phyloP scores from a whole-genome alignment of 805 yeast genomes.

The Candida broadrunensis region DNA sequence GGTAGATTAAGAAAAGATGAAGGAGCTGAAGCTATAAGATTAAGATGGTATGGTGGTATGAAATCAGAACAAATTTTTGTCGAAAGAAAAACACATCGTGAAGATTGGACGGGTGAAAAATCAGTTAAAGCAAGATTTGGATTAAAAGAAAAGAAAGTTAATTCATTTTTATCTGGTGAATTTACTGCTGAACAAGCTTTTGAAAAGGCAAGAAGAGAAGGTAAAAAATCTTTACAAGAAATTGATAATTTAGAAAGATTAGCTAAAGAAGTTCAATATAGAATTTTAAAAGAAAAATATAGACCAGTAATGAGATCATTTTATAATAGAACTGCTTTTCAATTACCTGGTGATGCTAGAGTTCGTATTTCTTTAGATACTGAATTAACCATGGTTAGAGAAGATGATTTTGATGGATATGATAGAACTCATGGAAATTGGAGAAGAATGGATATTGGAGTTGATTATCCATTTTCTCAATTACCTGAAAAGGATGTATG shows the following conservation, averaged over 20 bases:
- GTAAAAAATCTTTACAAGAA: slow-evolving; percentile 81
- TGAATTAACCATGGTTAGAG: slow-evolving; percentile 95
- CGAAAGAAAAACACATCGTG: slow-evolving; percentile 97
- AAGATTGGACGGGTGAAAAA: slow-evolving; percentile 99
- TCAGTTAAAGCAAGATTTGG: slow-evolving; percentile 98
- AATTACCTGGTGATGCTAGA: slow-evolving; percentile 98
- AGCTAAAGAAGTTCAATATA: slow-evolving; percentile 90
- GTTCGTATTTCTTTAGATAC: slow-evolving; percentile 98
- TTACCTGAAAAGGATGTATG: slow-evolving; percentile 81
- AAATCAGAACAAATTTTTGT: slow-evolving; percentile 85
- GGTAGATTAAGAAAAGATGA: slow-evolving; percentile 95
- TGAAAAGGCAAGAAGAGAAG: slow-evolving; percentile 89
- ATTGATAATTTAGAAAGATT: slow-evolving; percentile 89
- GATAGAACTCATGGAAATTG: slow-evolving; percentile 91
- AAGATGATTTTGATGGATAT: slow-evolving; percentile 91
- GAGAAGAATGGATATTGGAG: slow-evolving; percentile 98
- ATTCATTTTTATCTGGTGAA: slow-evolving; percentile 77
- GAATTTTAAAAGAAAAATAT: slow-evolving; percentile 75
- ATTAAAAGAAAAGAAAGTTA: slow-evolving; percentile 86
- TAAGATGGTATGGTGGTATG: slow-evolving; percentile 99
- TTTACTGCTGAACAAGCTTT: slow-evolving; percentile 87
- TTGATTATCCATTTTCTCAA: slow-evolving; percentile 91
- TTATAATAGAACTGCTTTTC: slow-evolving; percentile 98
- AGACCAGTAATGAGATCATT: slow-evolving; percentile 96
- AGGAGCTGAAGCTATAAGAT: slow-evolving; percentile 98